Evolutionary conservation across 345 rosid genomes (phyloP).

Genomic region (Balakata baccata): DNA sequence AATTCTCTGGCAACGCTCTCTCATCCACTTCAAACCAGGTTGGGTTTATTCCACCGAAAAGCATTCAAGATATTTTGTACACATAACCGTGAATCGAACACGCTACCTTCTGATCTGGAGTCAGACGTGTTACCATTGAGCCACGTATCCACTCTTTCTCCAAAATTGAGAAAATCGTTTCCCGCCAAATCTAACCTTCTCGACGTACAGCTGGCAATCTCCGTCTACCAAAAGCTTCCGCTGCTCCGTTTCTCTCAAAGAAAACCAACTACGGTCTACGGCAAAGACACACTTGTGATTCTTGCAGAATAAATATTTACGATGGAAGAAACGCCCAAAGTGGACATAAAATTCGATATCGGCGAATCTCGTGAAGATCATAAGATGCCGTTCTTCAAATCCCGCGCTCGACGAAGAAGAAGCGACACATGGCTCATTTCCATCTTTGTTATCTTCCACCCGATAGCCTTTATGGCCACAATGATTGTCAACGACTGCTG

Average conservation of each 20-base stretch:
- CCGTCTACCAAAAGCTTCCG: too few relatives aligned
- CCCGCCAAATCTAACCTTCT: slow-evolving; percentile 10
- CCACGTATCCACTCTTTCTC: slow-evolving; percentile 84
- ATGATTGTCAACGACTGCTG: slow-evolving; percentile 66
- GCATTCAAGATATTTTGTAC: too few relatives aligned
- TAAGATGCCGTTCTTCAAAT: slow-evolving; percentile 59
- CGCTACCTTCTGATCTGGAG: slow-evolving; percentile 99
- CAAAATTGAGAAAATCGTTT: neutral
- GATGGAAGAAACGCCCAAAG: slow-evolving; percentile 30
- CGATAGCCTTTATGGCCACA: slow-evolving; percentile 55
- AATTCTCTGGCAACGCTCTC: too few relatives aligned
- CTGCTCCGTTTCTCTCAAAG: neutral
- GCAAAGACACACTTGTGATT: neutral
- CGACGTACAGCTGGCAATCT: neutral
- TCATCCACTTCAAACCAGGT: too few relatives aligned
- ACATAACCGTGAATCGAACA: slow-evolving; percentile 94
- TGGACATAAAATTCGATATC: slow-evolving; percentile 22
- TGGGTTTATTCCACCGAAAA: too few relatives aligned
- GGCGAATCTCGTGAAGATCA: slow-evolving; percentile 19
- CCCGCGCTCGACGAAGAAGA: slow-evolving; percentile 46
- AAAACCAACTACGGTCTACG: too few relatives aligned
- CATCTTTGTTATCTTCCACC: slow-evolving; percentile 65
- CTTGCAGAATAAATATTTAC: neutral
- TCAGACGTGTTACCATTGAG: slow-evolving; percentile 99
- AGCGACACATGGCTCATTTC: slow-evolving; percentile 81